Percentiles rank a stretch among this genome's conserved stretches.
These are phyloP conservation scores for Elongisporangium anandrum DNA, from an alignment of 352 stramenopile species.

Conservation along the genomic window DNA sequence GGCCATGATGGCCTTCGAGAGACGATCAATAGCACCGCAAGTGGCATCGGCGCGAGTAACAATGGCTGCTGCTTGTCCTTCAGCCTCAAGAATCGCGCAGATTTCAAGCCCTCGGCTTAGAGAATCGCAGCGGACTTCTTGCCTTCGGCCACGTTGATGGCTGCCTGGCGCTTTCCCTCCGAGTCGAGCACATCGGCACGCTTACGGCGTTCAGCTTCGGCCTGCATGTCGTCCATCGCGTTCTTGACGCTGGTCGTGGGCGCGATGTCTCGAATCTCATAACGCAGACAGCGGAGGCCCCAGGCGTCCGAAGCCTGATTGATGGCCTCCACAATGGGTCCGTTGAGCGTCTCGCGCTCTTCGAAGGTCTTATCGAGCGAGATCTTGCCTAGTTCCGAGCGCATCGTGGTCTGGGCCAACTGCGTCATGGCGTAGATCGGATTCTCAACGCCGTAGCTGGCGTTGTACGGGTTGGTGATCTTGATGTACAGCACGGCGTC, in stretches of 20 bases:
- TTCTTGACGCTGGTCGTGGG: slow-evolving; percentile 83
- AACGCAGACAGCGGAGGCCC: slow-evolving; percentile 89
- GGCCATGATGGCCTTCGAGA: slow-evolving; percentile 70
- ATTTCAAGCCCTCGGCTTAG: slow-evolving; percentile 59
- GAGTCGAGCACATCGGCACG: slow-evolving; percentile 90
- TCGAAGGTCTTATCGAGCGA: slow-evolving; percentile 93
- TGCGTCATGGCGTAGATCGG: slow-evolving; percentile 88
- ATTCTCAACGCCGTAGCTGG: slow-evolving; percentile 87
- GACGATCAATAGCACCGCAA: slow-evolving; percentile 65
- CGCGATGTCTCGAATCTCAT: slow-evolving; percentile 90
- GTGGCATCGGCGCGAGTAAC: slow-evolving; percentile 77
- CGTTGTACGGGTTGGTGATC: slow-evolving; percentile 87
- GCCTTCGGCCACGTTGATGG: slow-evolving; percentile 90
- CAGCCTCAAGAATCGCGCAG: slow-evolving; percentile 67
- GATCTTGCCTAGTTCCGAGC: slow-evolving; percentile 90
- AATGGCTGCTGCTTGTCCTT: slow-evolving; percentile 85
- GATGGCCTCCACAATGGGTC: slow-evolving; percentile 89
- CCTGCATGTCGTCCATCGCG: slow-evolving; percentile 93
- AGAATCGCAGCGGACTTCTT: slow-evolving; percentile 87
- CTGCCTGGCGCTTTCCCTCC: slow-evolving; percentile 83
- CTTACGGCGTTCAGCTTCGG: slow-evolving; percentile 89
- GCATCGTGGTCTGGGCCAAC: slow-evolving; percentile 91
- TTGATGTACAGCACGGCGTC: slow-evolving; percentile 92
- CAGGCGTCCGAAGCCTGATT: slow-evolving; percentile 88
- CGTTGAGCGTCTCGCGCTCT: slow-evolving; percentile 90